phyloP scores from a whole-genome alignment of 2,329 filamentous ascomycete species.

The Chaetoscypha palmicola region DNA sequence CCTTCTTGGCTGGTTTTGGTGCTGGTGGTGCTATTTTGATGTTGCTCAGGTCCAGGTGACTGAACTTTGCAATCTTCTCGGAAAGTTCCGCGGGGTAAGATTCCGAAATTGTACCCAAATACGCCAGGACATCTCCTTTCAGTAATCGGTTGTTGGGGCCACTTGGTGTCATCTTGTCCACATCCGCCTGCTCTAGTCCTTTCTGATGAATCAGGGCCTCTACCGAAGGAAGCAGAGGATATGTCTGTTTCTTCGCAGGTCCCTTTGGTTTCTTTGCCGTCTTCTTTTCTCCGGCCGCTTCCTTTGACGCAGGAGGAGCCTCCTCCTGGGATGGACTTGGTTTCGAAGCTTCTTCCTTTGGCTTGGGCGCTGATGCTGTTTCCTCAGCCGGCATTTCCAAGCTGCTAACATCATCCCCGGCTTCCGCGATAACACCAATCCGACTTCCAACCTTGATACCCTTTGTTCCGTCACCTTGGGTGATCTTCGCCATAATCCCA shows the following conservation, averaged over 20 bases:
- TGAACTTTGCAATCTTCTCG: slow-evolving; percentile 63
- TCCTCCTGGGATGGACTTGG: slow-evolving; percentile 19
- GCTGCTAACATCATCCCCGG: slow-evolving; percentile 68
- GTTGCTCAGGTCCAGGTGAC: slow-evolving; percentile 88
- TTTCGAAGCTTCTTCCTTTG: slow-evolving; percentile 27
- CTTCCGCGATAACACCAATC: slow-evolving; percentile 77
- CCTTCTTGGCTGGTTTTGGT: slow-evolving; percentile 34
- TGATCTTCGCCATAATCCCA: slow-evolving; percentile 78
- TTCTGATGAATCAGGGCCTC: slow-evolving; percentile 73
- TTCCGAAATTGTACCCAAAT: slow-evolving; percentile 69
- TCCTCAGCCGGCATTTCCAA: slow-evolving; percentile 72
- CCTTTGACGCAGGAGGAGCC: slow-evolving; percentile 12
- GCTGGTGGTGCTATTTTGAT: slow-evolving; percentile 65
- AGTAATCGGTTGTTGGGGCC: slow-evolving; percentile 83
- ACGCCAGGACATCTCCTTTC: slow-evolving; percentile 92
- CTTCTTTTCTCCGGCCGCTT: slow-evolving; percentile 18
- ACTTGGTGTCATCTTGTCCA: slow-evolving; percentile 76
- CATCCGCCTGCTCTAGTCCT: slow-evolving; percentile 66
- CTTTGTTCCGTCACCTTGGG: slow-evolving; percentile 66
- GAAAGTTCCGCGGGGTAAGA: slow-evolving; percentile 66
- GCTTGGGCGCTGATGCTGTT: slow-evolving; percentile 28
- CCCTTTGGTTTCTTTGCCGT: slow-evolving; percentile 35
- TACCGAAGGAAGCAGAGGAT: slow-evolving; percentile 77
- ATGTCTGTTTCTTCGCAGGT: slow-evolving; percentile 56
- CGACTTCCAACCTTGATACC: slow-evolving; percentile 68